These are phyloP conservation scores for Beauveria pseudobassiana DNA, from an alignment of 2,329 filamentous ascomycete species.

Conservation along the genomic window DNA sequence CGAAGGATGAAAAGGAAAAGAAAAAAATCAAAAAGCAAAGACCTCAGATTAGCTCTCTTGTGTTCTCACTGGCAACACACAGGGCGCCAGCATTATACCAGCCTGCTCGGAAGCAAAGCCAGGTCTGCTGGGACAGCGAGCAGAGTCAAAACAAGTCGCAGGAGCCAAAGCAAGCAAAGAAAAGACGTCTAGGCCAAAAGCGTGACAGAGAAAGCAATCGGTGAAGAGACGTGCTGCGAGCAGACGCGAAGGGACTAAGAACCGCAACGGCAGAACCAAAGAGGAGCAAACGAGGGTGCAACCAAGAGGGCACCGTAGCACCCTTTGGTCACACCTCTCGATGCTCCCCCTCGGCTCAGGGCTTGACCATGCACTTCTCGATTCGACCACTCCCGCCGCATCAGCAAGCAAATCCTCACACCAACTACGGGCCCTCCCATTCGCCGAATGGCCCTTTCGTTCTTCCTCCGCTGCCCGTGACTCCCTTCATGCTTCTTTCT, in stretches of 20 bases:
- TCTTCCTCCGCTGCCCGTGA: neutral
- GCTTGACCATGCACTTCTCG: neutral
- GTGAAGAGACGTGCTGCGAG: neutral
- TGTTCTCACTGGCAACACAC: conserved; percentile 45
- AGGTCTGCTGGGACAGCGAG: neutral
- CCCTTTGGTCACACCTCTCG: neutral
- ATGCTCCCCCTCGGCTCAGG: neutral
- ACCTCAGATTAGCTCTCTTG: conserved; percentile 51
- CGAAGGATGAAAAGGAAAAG: neutral
- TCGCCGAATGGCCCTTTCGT: neutral
- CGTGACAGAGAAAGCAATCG: neutral
- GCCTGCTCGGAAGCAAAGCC: neutral
- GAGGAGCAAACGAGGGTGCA: neutral
- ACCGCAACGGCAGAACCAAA: neutral
- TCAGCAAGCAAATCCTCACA: neutral
- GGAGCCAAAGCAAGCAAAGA: neutral
- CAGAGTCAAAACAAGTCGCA: conserved; percentile 13
- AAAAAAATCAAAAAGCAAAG: conserved; percentile 5
- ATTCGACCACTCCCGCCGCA: neutral
- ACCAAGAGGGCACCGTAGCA: neutral
- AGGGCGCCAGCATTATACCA: neutral
- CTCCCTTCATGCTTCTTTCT: conserved; percentile 2
- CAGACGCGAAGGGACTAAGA: neutral
- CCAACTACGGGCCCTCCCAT: neutral
- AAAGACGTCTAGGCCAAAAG: neutral